Conservation (phyloP, 257 asterid genomes). For the Solanum dulcamara region DNA sequence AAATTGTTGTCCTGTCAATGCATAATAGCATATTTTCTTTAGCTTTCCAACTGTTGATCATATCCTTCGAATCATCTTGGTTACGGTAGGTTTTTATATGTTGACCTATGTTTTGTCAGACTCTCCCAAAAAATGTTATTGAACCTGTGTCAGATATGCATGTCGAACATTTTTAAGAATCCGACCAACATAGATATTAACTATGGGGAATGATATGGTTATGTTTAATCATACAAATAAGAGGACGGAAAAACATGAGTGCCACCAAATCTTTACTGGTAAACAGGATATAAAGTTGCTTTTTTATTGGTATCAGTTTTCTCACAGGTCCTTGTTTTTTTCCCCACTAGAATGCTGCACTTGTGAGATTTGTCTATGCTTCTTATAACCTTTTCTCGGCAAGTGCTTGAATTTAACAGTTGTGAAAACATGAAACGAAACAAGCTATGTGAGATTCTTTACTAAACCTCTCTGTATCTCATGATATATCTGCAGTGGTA, state of each 20-base stretch:
- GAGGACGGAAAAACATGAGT: not conserved
- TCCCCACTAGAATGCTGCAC: not conserved
- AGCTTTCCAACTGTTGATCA: not conserved
- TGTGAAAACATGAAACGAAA: not conserved
- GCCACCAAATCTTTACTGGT: too few species aligned
- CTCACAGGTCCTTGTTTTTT: not conserved
- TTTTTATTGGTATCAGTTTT: not conserved
- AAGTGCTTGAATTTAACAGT: not conserved
- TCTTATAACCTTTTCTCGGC: not conserved
- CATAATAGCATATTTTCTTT: not conserved
- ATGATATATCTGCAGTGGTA: not conserved
- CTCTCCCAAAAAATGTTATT: not conserved
- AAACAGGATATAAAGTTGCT: too few species aligned
- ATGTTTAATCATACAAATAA: not conserved
- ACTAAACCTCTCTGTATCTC: not conserved
- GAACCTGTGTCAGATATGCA: not conserved
- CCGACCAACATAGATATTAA: not conserved
- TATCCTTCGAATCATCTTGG: not conserved
- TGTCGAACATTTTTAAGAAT: not conserved
- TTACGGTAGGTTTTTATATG: not conserved
- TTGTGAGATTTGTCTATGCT: not conserved
- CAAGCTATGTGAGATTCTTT: not conserved
- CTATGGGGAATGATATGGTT: not conserved
- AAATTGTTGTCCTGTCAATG: not conserved
- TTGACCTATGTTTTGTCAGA: not conserved